Conservation (phyloP, 192 early-diverging fungal genomes). For the Phlyctochytrium bullatum region DNA sequence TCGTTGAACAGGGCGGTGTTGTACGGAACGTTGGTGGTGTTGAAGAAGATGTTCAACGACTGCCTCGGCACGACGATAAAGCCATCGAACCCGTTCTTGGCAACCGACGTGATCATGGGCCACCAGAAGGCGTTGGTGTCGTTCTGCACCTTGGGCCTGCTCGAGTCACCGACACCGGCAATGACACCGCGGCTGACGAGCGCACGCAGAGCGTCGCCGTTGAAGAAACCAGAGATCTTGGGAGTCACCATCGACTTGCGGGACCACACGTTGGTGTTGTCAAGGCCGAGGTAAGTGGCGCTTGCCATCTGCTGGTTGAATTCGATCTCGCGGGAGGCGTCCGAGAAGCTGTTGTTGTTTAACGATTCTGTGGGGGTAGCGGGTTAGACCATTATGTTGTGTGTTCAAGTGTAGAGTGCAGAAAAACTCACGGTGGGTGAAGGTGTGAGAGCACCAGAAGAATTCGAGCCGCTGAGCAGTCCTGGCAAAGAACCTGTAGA, state of each 20-base stretch:
- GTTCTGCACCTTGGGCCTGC: constrained; percentile 24
- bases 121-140: constrained; percentile 20
- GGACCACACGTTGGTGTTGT: constrained; percentile 10
- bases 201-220: constrained; percentile 42
- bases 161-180: constrained; percentile 33
- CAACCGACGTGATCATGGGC: constrained; percentile 37
- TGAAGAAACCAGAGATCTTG: constrained; percentile 42
- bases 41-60: constrained; percentile 42
- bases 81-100: constrained; percentile 38
- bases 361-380: constrained; percentile 6
- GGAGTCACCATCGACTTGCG: constrained; percentile 41
- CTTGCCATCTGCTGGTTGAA: constrained; percentile 39
- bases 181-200: constrained; percentile 36
- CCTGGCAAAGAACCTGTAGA: constrained; percentile 7
- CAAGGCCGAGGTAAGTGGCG: constrained; percentile 3
- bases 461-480: constrained; percentile 22
- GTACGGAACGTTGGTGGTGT: constrained; percentile 18
- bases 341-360: constrained; percentile 27
- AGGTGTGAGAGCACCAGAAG: constrained; percentile 42
- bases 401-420: neutral
- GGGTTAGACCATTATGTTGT: neutral
- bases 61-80: constrained; percentile 42
- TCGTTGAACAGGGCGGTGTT: constrained; percentile 10
- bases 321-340: constrained; percentile 36
- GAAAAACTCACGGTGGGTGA: constrained; percentile 27